Base-by-base conservation (phyloP, 2,329 filamentous ascomycete species). In the Metarhizium humberi region DNA sequence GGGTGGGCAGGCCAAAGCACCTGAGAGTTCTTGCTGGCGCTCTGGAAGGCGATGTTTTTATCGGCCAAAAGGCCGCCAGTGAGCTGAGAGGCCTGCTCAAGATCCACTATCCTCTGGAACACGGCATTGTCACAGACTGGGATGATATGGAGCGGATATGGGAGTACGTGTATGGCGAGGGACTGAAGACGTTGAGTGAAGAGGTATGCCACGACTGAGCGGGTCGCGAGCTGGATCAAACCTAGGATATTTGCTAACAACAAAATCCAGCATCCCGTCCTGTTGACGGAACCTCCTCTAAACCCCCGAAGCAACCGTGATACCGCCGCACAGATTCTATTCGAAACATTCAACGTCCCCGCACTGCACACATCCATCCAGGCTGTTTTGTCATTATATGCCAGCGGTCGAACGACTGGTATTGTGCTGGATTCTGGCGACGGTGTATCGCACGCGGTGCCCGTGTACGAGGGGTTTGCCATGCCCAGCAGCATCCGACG, bases 121-220 rank as follows among this genome's bases (percentile, higher is more conserved):
- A 99, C 71, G 94, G 94, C 64, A 95, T 99, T 66, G 94, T 99
- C 60, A 99, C 94, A 63, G 91, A 99, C 73, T 99, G 94, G 94
- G 94, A 97, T 69, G 94, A 99, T 69, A 99, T 99, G 94, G 94
- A 99, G 78, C 86, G 90, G 75, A 99, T 99, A 74, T 99, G 94
- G 94, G 89, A 95, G 66, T 94, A 95, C 68, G 91, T 99, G 53
- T 99, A 97, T 71, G 89, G 89, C 56, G 92, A 96, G 67, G 94
- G 95, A 60, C 73, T 99, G 65, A 97, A 96, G 78, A 96, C 92
- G 51, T 79, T 96, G 68, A 96, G 92, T 72, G 94, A 99, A 80
- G 94, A 99, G 81, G 88, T 92, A 56, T 40, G 69, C 60, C 8
- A 20, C 52, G 49, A 18, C 40, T 36, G 11, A 13, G n/a, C 30